Evolutionary conservation across 306 rosid species (phyloP).

Genomic region (Castanea sativa): DNA sequence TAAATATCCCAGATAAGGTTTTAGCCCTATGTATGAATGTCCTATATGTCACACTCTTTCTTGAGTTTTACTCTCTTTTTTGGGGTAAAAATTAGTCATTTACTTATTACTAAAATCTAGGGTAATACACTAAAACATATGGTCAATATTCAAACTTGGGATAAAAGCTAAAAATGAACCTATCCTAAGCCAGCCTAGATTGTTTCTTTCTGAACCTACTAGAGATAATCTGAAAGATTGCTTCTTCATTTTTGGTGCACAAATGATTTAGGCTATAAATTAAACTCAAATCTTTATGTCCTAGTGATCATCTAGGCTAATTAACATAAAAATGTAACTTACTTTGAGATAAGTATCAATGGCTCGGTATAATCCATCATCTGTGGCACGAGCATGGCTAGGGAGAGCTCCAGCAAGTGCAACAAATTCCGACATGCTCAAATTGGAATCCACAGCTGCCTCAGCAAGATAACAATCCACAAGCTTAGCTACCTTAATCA

Average conservation of each 20-base stretch:
- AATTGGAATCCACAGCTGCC: slow-evolving; percentile 64
- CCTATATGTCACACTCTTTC: background rate
- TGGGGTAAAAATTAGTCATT: background rate
- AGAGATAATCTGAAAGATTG: no score
- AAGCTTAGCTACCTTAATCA: slow-evolving; percentile 76
- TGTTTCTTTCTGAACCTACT: no score
- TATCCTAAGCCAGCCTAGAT: background rate
- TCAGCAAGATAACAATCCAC: slow-evolving; percentile 81
- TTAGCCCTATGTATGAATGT: background rate
- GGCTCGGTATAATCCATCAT: slow-evolving; percentile 91
- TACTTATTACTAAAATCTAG: background rate
- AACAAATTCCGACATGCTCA: slow-evolving; percentile 52
- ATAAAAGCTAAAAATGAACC: no score
- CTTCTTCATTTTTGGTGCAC: no score
- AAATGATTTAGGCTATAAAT: no score
- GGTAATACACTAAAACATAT: no score
- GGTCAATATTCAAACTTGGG: no score
- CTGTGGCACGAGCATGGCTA: slow-evolving; percentile 64
- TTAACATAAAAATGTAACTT: slow-evolving; percentile 15
- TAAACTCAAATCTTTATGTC: no score
- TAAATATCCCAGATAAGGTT: background rate
- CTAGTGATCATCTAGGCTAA: background rate
- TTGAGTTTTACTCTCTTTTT: background rate
- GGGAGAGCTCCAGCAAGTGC: slow-evolving; percentile 77
- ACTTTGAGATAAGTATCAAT: slow-evolving; percentile 93